Conservation (phyloP, 2,329 filamentous ascomycete genomes). For the Penicillium sp. region DNA sequence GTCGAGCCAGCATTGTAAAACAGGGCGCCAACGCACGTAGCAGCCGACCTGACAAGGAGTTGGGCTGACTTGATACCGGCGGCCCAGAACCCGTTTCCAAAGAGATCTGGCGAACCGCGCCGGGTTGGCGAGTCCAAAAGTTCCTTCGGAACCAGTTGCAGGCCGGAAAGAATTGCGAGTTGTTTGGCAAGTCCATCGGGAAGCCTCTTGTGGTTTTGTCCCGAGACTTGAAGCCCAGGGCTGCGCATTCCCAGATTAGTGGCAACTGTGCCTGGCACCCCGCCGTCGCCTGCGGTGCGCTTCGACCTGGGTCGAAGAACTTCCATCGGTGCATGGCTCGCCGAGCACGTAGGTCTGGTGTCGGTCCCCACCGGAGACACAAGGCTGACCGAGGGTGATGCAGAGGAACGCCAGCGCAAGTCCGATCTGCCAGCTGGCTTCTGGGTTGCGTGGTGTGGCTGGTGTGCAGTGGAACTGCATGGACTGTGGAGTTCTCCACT, state of each 20-base stretch:
- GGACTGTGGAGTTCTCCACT: background rate
- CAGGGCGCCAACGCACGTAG: conserved; percentile 3
- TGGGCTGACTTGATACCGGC: background rate
- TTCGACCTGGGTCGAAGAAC: background rate
- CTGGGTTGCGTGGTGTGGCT: background rate
- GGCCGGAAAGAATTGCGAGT: background rate
- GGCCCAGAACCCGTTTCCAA: background rate
- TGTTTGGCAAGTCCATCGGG: background rate
- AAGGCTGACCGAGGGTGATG: background rate
- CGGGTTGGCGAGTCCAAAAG: background rate
- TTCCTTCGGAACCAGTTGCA: background rate
- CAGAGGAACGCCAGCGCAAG: conserved; percentile 9
- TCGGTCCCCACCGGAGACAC: background rate
- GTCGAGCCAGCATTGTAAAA: conserved; percentile 5
- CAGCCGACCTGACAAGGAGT: background rate
- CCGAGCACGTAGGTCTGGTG: background rate
- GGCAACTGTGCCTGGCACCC: background rate
- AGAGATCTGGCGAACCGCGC: background rate
- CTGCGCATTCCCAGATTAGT: background rate
- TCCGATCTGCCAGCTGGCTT: conserved; percentile 1
- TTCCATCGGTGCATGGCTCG: background rate
- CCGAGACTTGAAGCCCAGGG: background rate
- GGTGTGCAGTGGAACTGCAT: background rate
- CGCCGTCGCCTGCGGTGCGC: background rate
- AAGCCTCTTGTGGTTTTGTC: background rate